A percentile compares a stretch with the other conserved stretches of the same genome.
These are phyloP conservation scores for Spergularia azorica DNA, from an alignment of 179 eudicot genomes.

Conservation along the genomic window DNA sequence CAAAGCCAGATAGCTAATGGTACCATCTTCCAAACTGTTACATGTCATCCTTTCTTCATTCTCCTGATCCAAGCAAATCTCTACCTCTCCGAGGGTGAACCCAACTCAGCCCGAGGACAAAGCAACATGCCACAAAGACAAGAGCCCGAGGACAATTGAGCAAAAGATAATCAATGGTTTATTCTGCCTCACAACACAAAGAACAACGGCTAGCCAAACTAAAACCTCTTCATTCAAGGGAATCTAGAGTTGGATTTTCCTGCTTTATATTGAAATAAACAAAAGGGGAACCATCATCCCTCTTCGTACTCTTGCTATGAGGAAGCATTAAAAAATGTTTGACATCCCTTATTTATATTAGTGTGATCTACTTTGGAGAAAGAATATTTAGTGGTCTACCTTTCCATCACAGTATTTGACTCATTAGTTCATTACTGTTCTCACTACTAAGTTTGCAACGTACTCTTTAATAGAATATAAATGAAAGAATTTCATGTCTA, in stretches of 20 bases:
- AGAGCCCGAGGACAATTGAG: no score
- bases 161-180: no score
- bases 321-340: neutral
- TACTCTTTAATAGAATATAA: neutral
- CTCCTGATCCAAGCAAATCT: no score
- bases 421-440: neutral
- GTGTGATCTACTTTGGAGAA: neutral
- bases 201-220: no score
- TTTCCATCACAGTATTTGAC: neutral
- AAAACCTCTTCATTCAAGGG: no score
- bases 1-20: no score
- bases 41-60: no score
- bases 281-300: neutral
- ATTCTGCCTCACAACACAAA: no score
- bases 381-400: neutral
- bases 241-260: neutral
- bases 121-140: no score
- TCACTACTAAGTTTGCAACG: neutral
- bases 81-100: no score
- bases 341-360: neutral
- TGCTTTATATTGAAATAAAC: neutral
- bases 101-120: no score
- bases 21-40: no score
- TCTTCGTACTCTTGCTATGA: slow-evolving; percentile 3
- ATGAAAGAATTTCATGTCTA: neutral